phyloP scores from a whole-genome alignment of 805 yeast species.

The Yarrowia sp. region DNA sequence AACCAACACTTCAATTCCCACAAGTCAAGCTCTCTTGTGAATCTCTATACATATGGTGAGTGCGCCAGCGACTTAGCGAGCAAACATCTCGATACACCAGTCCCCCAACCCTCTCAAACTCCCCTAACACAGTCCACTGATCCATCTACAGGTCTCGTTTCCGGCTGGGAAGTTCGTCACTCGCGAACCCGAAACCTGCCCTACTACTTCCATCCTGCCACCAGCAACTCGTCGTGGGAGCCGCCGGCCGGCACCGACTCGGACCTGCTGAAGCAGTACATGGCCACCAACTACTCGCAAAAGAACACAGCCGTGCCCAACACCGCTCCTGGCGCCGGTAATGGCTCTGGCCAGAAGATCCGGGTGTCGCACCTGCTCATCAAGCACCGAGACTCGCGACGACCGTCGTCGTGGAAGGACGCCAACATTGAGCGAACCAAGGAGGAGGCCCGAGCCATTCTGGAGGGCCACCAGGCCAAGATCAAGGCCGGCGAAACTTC shows the following conservation, averaged over 20 bases:
- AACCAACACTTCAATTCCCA: neutral
- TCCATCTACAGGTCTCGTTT: constrained; percentile 75
- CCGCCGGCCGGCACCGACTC: constrained; percentile 85
- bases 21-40: neutral
- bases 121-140: constrained; percentile 39
- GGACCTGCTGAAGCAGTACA: constrained; percentile 62
- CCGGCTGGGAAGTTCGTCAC: constrained; percentile 79
- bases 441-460: constrained; percentile 75
- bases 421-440: constrained; percentile 76
- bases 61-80: neutral
- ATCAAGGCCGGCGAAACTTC: constrained; percentile 69
- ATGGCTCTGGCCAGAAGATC: constrained; percentile 60
- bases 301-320: constrained; percentile 43
- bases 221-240: constrained; percentile 85
- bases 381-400: constrained; percentile 82
- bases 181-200: constrained; percentile 85
- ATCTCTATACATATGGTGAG: constrained; percentile 23
- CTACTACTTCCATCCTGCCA: constrained; percentile 74
- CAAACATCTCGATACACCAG: too few relatives aligned
- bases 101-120: neutral
- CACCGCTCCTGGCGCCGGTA: constrained; percentile 40
- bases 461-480: constrained; percentile 63
- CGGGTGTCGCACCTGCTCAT: constrained; percentile 82
- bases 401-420: constrained; percentile 91
- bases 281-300: constrained; percentile 52